Base-by-base conservation (phyloP, 2,329 filamentous ascomycete species). In the Cordyceps cicadae region DNA sequence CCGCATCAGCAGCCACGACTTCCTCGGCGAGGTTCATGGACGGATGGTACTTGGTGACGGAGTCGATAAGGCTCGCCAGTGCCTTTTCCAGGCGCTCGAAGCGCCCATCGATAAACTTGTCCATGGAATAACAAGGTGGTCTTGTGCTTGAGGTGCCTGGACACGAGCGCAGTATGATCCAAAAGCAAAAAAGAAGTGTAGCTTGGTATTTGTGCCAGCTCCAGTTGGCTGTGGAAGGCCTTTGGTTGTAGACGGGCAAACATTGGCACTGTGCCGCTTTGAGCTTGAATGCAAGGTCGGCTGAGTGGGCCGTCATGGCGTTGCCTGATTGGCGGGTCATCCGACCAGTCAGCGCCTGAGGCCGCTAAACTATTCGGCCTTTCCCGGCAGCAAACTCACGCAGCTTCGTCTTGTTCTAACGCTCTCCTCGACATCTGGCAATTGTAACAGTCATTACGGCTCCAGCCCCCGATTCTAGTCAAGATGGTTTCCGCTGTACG, bases 11-110 rank as follows among this genome's bases (percentile, higher is more conserved):
- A 8, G 79, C 77, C 19, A 88, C 77, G 11, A 95, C 83, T 64
- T 92, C 87, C 61, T 83, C 77, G 6, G 87, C 88, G 29, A 87
- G 83, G 41, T 79, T 74, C 5, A 83, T 77, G 7, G 87, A 89
- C 0, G 90, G 90, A 68, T 92, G 90, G 74, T 92, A 93, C 65
- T 90, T 89, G 6, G 89, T 81, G 64, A 95, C 88, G 0, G 89
- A 92, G 70, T 92, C 88, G 66, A 92, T 87, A 39, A 95, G 78
- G 32, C 78, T 84, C 14, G 82, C 81, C 21, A 95, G 77, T 1
- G 85, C 84, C 67, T 81, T 83, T 67, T 89, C 87, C 34, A 89
- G 77, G 54, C 84, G 82, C 69, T 87, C 83, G 63, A 89, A 87
- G 67, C 82, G 84, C 51, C 69, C 70, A 64, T 88, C 84, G 7